These are phyloP conservation scores for Brassica hybrid DNA, from an alignment of 441 rosid species.

Conservation along the genomic window DNA sequence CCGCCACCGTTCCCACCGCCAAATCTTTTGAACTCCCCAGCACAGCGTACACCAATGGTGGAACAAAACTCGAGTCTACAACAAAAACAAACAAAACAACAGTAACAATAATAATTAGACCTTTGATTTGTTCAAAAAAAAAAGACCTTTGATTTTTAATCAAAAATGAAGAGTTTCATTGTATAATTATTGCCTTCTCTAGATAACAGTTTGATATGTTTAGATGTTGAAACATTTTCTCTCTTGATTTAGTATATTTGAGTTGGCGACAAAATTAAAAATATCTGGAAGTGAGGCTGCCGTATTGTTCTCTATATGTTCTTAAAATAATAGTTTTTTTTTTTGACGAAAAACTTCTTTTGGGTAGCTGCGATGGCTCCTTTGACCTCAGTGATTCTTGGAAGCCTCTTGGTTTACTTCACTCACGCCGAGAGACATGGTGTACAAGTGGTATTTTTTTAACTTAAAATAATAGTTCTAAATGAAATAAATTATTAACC, in stretches of 20 bases:
- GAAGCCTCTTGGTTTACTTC: slow-evolving; percentile 79
- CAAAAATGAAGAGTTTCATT: neutral
- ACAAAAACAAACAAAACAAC: neutral
- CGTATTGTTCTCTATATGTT: neutral
- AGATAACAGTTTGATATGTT: neutral
- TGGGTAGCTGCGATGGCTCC: slow-evolving; percentile 99
- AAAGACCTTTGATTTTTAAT: neutral
- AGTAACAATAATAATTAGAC: neutral
- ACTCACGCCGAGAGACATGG: slow-evolving; percentile 91
- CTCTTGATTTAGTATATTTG: neutral
- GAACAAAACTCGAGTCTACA: slow-evolving; percentile 91
- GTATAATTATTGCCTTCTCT: neutral
- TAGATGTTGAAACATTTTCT: neutral
- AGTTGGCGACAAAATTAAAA: neutral
- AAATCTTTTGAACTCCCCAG: slow-evolving; percentile 94
- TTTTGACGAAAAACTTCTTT: slow-evolving; percentile 45
- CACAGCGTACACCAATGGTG: slow-evolving; percentile 87
- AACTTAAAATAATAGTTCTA: too few relatives aligned
- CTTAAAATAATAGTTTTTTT: too few relatives aligned
- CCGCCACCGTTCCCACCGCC: slow-evolving; percentile 95
- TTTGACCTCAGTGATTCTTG: slow-evolving; percentile 78
- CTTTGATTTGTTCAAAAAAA: neutral
- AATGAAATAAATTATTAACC: neutral
- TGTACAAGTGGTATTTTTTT: slow-evolving; percentile 72
- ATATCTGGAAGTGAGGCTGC: neutral